phyloP scores from a whole-genome alignment of 169 alveolate genomes.

The Theileria sp. region DNA sequence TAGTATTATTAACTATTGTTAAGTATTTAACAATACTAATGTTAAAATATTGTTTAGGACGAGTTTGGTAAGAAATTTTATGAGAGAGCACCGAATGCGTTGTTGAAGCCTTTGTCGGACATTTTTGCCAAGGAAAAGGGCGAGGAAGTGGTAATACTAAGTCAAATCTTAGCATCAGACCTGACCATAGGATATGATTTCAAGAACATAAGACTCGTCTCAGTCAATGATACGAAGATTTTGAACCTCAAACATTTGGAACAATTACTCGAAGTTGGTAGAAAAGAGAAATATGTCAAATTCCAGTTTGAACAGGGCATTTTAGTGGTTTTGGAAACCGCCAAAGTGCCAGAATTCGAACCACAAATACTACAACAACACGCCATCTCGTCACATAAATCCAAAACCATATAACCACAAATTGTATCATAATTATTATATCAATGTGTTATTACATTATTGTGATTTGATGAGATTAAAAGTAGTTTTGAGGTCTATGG shows the following conservation, averaged over 20 bases:
- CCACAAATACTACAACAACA: conserved; percentile 55
- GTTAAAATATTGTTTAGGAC: conserved; percentile 25
- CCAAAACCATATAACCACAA: conserved; percentile 14
- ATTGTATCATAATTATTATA: neutral
- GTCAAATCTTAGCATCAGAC: conserved; percentile 75
- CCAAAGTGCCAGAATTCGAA: conserved; percentile 13
- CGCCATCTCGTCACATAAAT: conserved; percentile 58
- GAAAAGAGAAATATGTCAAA: conserved; percentile 18
- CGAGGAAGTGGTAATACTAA: conserved; percentile 73
- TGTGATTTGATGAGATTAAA: neutral
- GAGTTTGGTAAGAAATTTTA: conserved; percentile 65
- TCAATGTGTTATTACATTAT: neutral
- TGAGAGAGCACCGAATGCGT: conserved; percentile 60
- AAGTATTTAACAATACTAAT: too few relatives aligned
- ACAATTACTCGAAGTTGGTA: conserved; percentile 20
- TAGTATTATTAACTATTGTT: too few relatives aligned
- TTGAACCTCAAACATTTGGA: conserved; percentile 64
- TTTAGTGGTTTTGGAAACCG: conserved; percentile 36
- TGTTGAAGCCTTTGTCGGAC: conserved; percentile 45
- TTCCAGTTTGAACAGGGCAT: conserved; percentile 49
- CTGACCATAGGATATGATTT: conserved; percentile 75
- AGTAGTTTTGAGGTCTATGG: neutral
- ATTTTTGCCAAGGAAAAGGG: conserved; percentile 39
- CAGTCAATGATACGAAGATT: conserved; percentile 53
- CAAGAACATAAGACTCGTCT: conserved; percentile 48